A percentile compares a stretch with the other conserved stretches of the same genome.
Conservation (phyloP, 75 land plant genomes). For the Ceratopteris richardii region DNA sequence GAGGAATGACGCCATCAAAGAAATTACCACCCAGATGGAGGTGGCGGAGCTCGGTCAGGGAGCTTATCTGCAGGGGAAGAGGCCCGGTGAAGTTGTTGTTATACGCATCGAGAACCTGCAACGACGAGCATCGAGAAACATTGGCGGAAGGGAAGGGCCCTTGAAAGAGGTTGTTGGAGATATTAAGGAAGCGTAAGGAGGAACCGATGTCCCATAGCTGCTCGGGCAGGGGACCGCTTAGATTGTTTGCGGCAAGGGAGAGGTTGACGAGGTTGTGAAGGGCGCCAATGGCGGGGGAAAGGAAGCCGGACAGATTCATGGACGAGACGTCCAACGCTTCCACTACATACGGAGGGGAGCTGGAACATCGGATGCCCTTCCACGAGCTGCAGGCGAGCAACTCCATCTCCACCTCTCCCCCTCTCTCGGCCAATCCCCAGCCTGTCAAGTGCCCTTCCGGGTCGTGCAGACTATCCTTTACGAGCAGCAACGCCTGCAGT, state of each 20-base stretch:
- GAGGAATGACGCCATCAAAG: conserved; percentile 32
- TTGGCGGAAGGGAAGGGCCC: conserved; percentile 8
- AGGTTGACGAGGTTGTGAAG: conserved; percentile 22
- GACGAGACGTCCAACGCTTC: conserved; percentile 18
- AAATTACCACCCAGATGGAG: conserved; percentile 47
- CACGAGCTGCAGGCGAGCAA: neutral
- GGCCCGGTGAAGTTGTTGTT: conserved; percentile 30
- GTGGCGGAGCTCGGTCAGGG: conserved; percentile 30
- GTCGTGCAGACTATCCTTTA: conserved; percentile 19
- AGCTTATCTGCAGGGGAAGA: conserved; percentile 39
- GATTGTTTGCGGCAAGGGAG: conserved; percentile 29
- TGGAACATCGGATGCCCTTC: neutral
- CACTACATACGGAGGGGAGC: conserved; percentile 6
- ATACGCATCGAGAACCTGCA: conserved; percentile 24
- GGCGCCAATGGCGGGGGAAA: conserved; percentile 19
- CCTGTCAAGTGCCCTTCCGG: conserved; percentile 10
- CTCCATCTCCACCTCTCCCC: neutral
- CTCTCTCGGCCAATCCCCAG: conserved; percentile 9
- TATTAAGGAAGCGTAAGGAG: conserved; percentile 18
- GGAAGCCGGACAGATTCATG: conserved; percentile 30
- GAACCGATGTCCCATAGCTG: conserved; percentile 9
- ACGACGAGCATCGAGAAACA: neutral
- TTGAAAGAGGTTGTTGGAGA: conserved; percentile 40
- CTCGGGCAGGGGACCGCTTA: conserved; percentile 21
- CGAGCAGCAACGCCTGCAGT: conserved; percentile 12